Evolutionary conservation across 23 red algal species (phyloP), one percentile per base, ranked within the genome.

Genomic region (Agarophyton chilense): DNA sequence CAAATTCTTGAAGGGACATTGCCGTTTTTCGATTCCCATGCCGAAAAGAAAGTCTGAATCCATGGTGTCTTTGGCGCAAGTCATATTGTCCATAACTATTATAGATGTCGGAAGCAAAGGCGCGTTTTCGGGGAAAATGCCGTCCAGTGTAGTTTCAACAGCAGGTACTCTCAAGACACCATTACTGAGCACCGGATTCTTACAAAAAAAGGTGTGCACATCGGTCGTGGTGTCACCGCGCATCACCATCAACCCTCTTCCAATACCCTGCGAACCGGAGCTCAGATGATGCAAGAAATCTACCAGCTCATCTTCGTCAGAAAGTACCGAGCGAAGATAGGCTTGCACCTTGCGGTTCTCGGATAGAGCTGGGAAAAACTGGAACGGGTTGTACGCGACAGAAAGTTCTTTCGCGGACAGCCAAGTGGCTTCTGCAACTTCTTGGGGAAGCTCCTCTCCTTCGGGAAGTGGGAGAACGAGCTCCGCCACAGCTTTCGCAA

Each of bases 1-100:
- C 76, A 80, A 39, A 9, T 38, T 25, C 28, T n/a, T 80, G 29
- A 80, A 80, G 26, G 76, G 76, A 49, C 76, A 80, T 57, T 47
- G 76, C n/a, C 76, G 76, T 54, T 80, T 54, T 49, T 52, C 47
- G 57, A 19, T 57, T 9, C 76, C 76, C 35, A 38, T 57, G 21
- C 52, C 76, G 29, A 80, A 80, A 8, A 80, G 55, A 57, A 80
- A 80, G 41, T 22, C 43, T 8, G 26, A 16, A 47, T 80, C 76
- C 76, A 28, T 38, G 0, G 76, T 55, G 47, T 47, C 13, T 19
- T 38, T 49, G 10, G 35, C 45, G 22, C 47, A 49, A 19, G 28
- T 49, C 24, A 38, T 54, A n/a, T 29, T 80, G 21, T 38, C 31
- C 47, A 80, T 52, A 11, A 57, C 17, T 41, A 80, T 52, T 2